Evolutionary conservation across 805 yeast species (phyloP), one percentile per base, ranked within the genome.

Genomic region (Sugiyamaella chiloensis): DNA sequence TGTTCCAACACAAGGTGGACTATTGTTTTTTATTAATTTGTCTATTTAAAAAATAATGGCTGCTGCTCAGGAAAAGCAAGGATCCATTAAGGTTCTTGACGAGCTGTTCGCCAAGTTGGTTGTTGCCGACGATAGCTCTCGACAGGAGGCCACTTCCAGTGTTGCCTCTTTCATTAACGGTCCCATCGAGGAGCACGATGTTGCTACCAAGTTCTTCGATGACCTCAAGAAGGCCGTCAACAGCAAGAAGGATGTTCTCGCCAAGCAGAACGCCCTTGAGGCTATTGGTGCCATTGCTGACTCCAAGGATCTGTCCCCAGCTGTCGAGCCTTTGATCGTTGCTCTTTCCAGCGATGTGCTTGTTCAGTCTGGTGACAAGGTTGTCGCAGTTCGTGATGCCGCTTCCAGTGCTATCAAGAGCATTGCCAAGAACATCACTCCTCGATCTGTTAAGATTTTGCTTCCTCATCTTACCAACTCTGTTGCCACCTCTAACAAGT

Each of bases 151-250:
- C 69, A 93, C 96, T 66, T 70, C 85, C 64, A 87, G 87, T 69
- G 87, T 93, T 64, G 81, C 98, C 58, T 79, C 93, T 55, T 90
- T 93, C 79, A 80, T 93, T 73, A 91, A 91, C 75, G 95, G 96
- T 61, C 87, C 91, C 67, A 89, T 90, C 74, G 90, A 91, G 70
- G 99, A 93, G 78, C 98, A 93, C 74, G 98, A 91, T 75, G 93
- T 89, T 60, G 98, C 99, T 65, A 83, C 75, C 65, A 82, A 80
- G 64, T 89, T 91, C 80, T 87, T 91, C 72, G 72, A 71, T 55
- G 80, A 84, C 69, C 80, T 93, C 69, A 75, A 78, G 68, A 79
- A 78, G 63, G 81, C 93, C 60, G 75, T 91, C 64, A 74, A 76
- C 70, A 80, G 81, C 81, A 87, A 88, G 81, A 90, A 91, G 80